Percentiles rank a stretch among this genome's conserved stretches.
phyloP scores from a whole-genome alignment of 2,329 filamentous ascomycete genomes.

The Fusarium sp. region DNA sequence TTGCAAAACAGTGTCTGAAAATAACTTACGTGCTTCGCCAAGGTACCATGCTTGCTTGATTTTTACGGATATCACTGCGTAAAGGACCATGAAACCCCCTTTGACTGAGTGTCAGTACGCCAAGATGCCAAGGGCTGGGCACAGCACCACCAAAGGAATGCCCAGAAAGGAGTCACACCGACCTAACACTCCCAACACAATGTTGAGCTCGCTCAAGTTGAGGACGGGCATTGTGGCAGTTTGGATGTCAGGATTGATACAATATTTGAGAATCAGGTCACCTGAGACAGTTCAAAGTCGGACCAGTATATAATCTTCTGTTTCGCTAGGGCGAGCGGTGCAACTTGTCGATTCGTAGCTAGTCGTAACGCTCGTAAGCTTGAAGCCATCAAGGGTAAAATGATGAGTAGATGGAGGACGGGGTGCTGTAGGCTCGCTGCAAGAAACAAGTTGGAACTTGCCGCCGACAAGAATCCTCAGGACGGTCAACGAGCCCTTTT shows the following conservation, averaged over 20 bases:
- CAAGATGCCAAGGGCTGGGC: conserved; percentile 20
- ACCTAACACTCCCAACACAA: conserved; percentile 59
- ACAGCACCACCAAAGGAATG: conserved; percentile 4
- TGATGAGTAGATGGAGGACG: background rate
- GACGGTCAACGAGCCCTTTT: background rate
- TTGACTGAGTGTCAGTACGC: conserved; percentile 14
- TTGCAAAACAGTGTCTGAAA: background rate
- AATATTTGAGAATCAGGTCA: conserved; percentile 1
- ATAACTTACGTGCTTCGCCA: conserved; percentile 61
- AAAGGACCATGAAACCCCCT: conserved; percentile 59
- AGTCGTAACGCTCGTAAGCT: background rate
- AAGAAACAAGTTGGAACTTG: background rate
- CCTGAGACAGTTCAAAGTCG: background rate
- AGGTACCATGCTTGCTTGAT: conserved; percentile 64
- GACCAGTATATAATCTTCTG: conserved; percentile 11
- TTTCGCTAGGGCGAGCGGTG: background rate
- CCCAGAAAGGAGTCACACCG: conserved; percentile 23
- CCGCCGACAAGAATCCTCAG: conserved; percentile 1
- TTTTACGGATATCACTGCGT: conserved; percentile 61
- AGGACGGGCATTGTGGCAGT: conserved; percentile 43
- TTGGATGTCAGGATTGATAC: background rate
- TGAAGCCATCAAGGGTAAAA: background rate
- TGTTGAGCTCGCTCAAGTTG: conserved; percentile 61
- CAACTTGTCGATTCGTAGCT: background rate
- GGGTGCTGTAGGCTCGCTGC: background rate